Evolutionary conservation across 116 monocot species (phyloP).

Genomic region (Iris pallida): DNA sequence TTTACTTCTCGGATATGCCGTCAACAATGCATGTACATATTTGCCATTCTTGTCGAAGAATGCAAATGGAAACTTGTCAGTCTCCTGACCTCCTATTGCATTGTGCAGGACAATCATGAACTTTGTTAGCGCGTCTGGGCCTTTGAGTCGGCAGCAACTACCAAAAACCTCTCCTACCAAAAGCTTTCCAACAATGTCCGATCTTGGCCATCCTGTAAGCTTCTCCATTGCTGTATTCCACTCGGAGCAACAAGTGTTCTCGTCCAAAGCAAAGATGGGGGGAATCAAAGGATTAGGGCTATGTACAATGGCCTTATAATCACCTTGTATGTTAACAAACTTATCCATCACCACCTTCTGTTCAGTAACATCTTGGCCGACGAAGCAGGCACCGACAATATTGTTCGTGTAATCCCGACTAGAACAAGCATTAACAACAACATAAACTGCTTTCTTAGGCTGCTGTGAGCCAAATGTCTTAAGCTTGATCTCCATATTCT

Average conservation of each 20-base stretch:
- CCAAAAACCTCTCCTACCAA: conserved; percentile 84
- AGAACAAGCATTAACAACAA: conserved; percentile 82
- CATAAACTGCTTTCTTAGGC: conserved; percentile 36
- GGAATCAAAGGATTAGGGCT: conserved; percentile 74
- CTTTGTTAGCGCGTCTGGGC: conserved; percentile 74
- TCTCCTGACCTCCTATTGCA: conserved; percentile 72
- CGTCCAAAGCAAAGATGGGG: conserved; percentile 82
- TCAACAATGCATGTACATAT: conserved; percentile 71
- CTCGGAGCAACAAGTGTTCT: conserved; percentile 72
- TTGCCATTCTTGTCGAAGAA: conserved; percentile 76
- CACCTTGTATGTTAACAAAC: conserved; percentile 78
- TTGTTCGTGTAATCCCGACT: conserved; percentile 64
- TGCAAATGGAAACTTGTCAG: conserved; percentile 64
- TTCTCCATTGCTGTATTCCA: conserved; percentile 91
- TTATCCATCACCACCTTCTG: conserved; percentile 86
- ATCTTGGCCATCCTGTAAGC: conserved; percentile 59
- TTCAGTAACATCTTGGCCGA: conserved; percentile 80
- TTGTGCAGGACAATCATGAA: conserved; percentile 81
- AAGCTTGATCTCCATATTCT: conserved; percentile 76
- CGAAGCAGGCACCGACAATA: conserved; percentile 79
- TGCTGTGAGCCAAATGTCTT: conserved; percentile 61
- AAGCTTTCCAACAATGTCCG: conserved; percentile 60
- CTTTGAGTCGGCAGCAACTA: conserved; percentile 59
- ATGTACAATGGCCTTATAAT: conserved; percentile 80
- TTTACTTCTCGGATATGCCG: conserved; percentile 59